Conservation (phyloP, 805 yeast genomes). For the Yamadazyma olivae region DNA sequence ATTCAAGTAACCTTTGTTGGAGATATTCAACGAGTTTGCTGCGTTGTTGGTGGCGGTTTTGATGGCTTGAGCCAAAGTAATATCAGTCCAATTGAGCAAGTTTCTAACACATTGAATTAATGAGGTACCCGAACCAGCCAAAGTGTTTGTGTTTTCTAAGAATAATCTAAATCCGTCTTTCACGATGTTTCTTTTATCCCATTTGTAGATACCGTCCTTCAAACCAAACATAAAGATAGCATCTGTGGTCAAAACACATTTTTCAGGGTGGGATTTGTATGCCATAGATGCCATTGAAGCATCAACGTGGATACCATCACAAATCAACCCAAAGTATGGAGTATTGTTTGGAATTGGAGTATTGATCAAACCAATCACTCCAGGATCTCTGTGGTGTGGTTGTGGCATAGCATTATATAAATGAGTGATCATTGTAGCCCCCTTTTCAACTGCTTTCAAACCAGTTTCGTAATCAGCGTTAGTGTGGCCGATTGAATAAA, state of each 20-base stretch:
- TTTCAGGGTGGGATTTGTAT: conserved; percentile 49
- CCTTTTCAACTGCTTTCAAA: conserved; percentile 44
- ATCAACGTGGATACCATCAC: conserved; percentile 60
- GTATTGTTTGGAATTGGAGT: conserved; percentile 22
- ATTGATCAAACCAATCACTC: conserved; percentile 48
- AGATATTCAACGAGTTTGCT: conserved; percentile 44
- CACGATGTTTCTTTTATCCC: conserved; percentile 47
- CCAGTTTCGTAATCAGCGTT: conserved; percentile 37
- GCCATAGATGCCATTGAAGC: conserved; percentile 51
- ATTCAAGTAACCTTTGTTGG: conserved; percentile 48
- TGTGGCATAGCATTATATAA: conserved; percentile 62
- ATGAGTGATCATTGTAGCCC: conserved; percentile 61
- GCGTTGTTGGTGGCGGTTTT: conserved; percentile 54
- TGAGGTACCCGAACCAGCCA: conserved; percentile 62
- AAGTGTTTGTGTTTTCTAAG: conserved; percentile 52
- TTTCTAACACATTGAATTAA: conserved; percentile 50
- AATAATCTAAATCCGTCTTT: conserved; percentile 46
- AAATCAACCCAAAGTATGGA: conserved; percentile 54
- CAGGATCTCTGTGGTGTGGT: conserved; percentile 58
- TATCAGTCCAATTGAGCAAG: conserved; percentile 47
- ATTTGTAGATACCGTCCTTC: conserved; percentile 53
- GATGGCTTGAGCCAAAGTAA: conserved; percentile 51
- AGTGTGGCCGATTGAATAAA: conserved; percentile 49
- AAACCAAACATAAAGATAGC: conserved; percentile 58
- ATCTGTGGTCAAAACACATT: conserved; percentile 55